These are phyloP conservation scores for Euclidium syriacum DNA, from an alignment of 345 rosid species.

Conservation along the genomic window DNA sequence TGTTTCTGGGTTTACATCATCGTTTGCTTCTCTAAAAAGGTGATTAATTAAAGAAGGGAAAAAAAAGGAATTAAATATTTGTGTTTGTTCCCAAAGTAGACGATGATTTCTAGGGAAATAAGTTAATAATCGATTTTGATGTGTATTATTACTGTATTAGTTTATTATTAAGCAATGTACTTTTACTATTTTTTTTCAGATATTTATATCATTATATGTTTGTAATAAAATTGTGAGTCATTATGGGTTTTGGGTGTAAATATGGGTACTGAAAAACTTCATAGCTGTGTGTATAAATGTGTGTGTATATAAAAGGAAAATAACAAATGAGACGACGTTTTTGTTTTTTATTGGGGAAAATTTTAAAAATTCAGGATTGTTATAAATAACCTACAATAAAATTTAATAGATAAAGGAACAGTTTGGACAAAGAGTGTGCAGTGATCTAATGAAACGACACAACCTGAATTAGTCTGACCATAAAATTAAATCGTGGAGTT, in stretches of 20 bases:
- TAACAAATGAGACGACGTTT: constrained; percentile 24
- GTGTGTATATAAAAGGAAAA: constrained; percentile 15
- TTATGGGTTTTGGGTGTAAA: constrained; percentile 5
- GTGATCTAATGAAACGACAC: constrained; percentile 19
- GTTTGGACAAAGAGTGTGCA: constrained; percentile 18
- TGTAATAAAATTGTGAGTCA: not conserved
- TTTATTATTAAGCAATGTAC: not conserved
- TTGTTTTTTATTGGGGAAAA: constrained; percentile 8
- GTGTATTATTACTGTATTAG: not conserved
- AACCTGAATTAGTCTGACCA: constrained; percentile 13
- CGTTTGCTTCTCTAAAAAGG: constrained; percentile 22
- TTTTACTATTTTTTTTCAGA: not conserved
- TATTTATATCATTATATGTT: not conserved
- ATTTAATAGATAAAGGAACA: not conserved
- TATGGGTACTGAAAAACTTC: constrained; percentile 14
- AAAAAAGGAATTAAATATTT: not conserved
- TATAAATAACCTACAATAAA: not conserved
- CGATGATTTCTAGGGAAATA: constrained; percentile 11
- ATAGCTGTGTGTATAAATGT: constrained; percentile 10
- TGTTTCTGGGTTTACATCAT: constrained; percentile 29
- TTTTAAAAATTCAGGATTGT: not conserved
- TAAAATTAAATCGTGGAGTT: not conserved
- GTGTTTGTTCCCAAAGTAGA: constrained; percentile 20
- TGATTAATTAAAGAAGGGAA: not conserved
- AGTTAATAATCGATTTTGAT: not conserved